Evolutionary conservation across 306 rosid species (phyloP).

Genomic region (Glycine tomentella): DNA sequence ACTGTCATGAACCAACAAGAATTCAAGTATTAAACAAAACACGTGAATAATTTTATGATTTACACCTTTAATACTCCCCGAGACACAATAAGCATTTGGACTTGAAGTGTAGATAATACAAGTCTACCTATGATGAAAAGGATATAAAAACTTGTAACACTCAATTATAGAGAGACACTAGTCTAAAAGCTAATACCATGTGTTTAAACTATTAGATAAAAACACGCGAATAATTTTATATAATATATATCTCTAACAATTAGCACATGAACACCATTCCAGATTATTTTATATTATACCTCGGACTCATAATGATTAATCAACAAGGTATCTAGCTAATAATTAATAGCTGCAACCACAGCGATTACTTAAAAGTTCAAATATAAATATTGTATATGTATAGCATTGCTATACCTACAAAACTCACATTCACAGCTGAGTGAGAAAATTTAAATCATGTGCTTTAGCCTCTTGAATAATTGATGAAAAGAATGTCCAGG

Average conservation of each 20-base stretch:
- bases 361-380: conserved; percentile 26
- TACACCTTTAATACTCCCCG: not conserved
- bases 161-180: not conserved
- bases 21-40: not conserved
- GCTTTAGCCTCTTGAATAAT: conserved; percentile 10
- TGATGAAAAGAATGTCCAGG: not conserved
- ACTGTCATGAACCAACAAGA: not conserved
- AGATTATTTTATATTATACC: conserved; percentile 29
- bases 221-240: not conserved
- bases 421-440: conserved; percentile 2
- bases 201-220: not conserved
- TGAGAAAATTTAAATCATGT: not conserved
- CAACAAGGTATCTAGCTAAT: conserved; percentile 21
- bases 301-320: conserved; percentile 9
- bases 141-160: not conserved
- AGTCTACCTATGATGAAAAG: not conserved
- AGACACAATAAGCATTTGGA: not conserved
- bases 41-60: not conserved
- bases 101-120: not conserved
- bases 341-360: not conserved
- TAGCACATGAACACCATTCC: conserved; percentile 11
- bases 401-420: conserved; percentile 53
- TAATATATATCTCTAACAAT: not conserved
- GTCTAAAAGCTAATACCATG: not conserved
- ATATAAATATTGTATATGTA: conserved; percentile 32